A percentile compares a stretch with the other conserved stretches of the same genome.
phyloP scores from a whole-genome alignment of 768 basidiomycete genomes.

The Leccinum disarticulatum region DNA sequence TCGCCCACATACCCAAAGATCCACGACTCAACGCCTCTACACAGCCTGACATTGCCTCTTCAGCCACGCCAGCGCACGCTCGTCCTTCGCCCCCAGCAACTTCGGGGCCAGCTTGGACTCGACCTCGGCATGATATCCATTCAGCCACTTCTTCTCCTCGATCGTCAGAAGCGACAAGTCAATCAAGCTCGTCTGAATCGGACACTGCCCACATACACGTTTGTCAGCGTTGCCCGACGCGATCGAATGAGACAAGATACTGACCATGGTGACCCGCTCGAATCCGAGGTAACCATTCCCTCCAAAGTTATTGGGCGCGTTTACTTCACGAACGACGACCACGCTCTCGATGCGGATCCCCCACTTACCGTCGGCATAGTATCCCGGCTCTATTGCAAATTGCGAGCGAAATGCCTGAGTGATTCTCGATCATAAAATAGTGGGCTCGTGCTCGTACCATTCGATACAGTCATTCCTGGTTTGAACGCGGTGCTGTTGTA shows the following conservation, averaged over 20 bases:
- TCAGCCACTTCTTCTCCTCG: conserved; percentile 79
- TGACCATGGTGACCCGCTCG: conserved; percentile 85
- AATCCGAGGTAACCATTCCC: conserved; percentile 79
- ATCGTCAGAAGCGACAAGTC: conserved; percentile 58
- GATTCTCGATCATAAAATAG: background rate
- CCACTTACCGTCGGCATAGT: conserved; percentile 86
- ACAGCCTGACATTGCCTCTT: conserved; percentile 18
- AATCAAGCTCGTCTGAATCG: conserved; percentile 84
- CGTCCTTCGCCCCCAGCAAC: conserved; percentile 46
- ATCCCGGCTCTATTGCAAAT: conserved; percentile 69
- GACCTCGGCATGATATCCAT: conserved; percentile 79
- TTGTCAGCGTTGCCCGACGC: background rate
- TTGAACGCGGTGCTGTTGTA: conserved; percentile 74
- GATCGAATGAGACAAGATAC: conserved; percentile 21
- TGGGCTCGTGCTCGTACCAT: conserved; percentile 42
- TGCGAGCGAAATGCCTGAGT: background rate
- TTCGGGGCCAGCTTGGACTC: conserved; percentile 48
- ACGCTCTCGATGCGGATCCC: conserved; percentile 95
- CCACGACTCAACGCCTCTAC: background rate
- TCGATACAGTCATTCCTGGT: conserved; percentile 87
- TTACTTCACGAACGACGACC: conserved; percentile 67
- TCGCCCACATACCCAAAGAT: background rate
- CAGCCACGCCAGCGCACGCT: conserved; percentile 27
- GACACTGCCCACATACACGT: conserved; percentile 46
- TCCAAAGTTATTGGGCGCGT: conserved; percentile 80